Conservation (phyloP, 2,329 filamentous ascomycete genomes). For the Colletotrichum caudatum region DNA sequence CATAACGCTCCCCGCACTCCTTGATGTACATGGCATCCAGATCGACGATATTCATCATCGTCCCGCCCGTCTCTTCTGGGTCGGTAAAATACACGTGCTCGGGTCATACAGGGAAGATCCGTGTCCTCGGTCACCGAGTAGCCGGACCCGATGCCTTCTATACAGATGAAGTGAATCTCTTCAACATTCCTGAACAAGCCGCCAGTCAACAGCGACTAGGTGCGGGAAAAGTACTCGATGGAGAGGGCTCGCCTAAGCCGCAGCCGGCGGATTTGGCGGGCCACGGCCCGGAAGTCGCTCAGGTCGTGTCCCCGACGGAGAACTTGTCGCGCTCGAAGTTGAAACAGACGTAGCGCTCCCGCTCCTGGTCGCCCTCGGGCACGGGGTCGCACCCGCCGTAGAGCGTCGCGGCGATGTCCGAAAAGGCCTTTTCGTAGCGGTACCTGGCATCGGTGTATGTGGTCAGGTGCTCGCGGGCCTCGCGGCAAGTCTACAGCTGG, state of each 20-base stretch:
- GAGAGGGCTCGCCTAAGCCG: not conserved
- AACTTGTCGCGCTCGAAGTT: constrained; percentile 20
- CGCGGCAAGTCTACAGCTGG: constrained; percentile 12
- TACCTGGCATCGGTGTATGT: not conserved
- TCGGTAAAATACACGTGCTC: constrained; percentile 15
- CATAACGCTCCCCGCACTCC: not conserved
- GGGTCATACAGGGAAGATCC: constrained; percentile 10
- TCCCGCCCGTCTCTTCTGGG: constrained; percentile 6
- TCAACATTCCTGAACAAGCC: not conserved
- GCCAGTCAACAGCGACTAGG: not conserved
- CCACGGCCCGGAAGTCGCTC: not conserved
- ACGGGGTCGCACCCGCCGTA: not conserved
- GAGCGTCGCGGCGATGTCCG: not conserved
- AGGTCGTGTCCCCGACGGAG: constrained; percentile 5
- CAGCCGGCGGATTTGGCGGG: not conserved
- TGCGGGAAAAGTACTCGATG: not conserved
- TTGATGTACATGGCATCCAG: constrained; percentile 7
- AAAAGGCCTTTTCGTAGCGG: not conserved
- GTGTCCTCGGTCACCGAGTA: not conserved
- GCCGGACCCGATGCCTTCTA: not conserved
- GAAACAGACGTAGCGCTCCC: constrained; percentile 19
- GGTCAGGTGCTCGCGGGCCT: constrained; percentile 12
- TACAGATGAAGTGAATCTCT: not conserved
- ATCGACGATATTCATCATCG: constrained; percentile 14
- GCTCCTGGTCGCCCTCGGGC: not conserved